These are phyloP conservation scores for Seiridium cupressi DNA, from an alignment of 2,329 filamentous ascomycete species.

Conservation along the genomic window DNA sequence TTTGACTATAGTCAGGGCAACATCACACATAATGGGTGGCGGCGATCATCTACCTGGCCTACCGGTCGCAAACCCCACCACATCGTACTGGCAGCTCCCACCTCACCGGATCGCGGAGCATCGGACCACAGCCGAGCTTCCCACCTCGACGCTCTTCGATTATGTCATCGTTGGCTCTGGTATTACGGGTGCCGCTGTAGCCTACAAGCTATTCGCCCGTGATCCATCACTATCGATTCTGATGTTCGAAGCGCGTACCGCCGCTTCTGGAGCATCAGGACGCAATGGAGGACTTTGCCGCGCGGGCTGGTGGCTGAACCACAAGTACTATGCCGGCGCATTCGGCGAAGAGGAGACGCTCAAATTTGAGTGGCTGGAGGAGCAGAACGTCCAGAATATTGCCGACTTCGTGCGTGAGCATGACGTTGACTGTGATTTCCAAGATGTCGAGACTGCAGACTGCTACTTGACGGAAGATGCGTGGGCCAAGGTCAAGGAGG, in stretches of 20 bases:
- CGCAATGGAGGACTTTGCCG: conserved; percentile 35
- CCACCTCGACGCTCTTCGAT: neutral
- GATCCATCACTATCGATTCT: conserved; percentile 22
- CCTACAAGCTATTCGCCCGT: conserved; percentile 14
- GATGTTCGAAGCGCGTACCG: conserved; percentile 32
- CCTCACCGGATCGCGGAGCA: conserved; percentile 28
- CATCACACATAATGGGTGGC: conserved; percentile 3
- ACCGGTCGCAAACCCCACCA: conserved; percentile 26
- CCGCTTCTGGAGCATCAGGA: conserved; percentile 32
- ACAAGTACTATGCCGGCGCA: conserved; percentile 13
- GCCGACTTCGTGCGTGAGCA: conserved; percentile 15
- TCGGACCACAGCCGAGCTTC: conserved; percentile 20
- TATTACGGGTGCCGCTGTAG: conserved; percentile 7
- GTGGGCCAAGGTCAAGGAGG: conserved; percentile 4
- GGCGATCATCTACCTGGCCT: conserved; percentile 16
- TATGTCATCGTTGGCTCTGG: conserved; percentile 10
- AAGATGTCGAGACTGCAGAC: conserved; percentile 19
- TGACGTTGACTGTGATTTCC: conserved; percentile 17
- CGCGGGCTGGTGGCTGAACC: conserved; percentile 23
- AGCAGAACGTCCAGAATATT: conserved; percentile 18
- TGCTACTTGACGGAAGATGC: conserved; percentile 13
- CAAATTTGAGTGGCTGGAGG: conserved; percentile 19
- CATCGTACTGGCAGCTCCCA: conserved; percentile 31
- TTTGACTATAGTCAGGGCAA: no score
- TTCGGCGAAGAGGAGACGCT: conserved; percentile 24